Conservation (phyloP, 129 eudicot species). For the Gnaphalium uliginosum region DNA sequence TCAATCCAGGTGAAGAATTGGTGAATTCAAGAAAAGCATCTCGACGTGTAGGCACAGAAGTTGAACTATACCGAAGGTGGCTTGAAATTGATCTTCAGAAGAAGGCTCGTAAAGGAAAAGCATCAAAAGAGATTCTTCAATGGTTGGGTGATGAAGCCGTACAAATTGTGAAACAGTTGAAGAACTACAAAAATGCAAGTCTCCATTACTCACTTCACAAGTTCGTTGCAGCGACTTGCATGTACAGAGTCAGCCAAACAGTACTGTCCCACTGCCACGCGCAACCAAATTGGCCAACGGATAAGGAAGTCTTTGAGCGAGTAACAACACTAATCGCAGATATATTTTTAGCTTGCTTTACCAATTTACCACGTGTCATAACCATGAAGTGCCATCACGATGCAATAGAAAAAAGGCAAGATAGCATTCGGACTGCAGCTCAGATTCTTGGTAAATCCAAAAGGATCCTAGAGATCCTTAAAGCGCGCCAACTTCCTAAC, state of each 20-base stretch:
- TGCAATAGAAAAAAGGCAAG: too few relatives aligned
- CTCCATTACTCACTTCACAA: constrained; percentile 2
- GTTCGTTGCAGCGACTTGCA: constrained; percentile 37
- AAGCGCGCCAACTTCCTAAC: constrained; percentile 18
- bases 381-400: too few relatives aligned
- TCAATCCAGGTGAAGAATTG: too few relatives aligned
- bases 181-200: not conserved
- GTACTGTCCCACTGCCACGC: not conserved
- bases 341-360: constrained; percentile 18
- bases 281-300: not conserved
- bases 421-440: too few relatives aligned
- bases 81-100: too few relatives aligned
- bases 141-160: constrained; percentile 26
- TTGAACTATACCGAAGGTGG: too few relatives aligned
- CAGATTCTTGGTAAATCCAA: not conserved
- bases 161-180: constrained; percentile 15
- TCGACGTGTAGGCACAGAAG: too few relatives aligned
- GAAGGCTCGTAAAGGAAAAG: too few relatives aligned
- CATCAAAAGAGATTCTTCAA: too few relatives aligned
- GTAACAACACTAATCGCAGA: constrained; percentile 31
- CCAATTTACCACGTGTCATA: not conserved
- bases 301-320: constrained; percentile 26
- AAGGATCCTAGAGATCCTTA: constrained; percentile 28
- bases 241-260: constrained; percentile 28
- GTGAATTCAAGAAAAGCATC: too few relatives aligned